These are phyloP conservation scores for Stachybotrys chlorohalonatus DNA, from an alignment of 2,329 filamentous ascomycete genomes.

Conservation along the genomic window DNA sequence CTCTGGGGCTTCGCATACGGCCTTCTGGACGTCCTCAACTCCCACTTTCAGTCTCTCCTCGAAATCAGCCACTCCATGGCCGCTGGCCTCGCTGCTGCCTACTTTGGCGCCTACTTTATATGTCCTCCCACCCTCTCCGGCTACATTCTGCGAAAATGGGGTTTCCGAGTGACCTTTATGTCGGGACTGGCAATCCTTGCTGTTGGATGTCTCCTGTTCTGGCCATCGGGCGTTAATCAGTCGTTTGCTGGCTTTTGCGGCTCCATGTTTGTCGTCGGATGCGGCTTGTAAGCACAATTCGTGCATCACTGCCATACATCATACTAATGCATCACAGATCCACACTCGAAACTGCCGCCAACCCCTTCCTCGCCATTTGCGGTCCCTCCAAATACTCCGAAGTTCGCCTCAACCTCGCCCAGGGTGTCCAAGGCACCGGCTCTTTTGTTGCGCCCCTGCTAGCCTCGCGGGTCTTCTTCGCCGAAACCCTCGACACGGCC, in stretches of 20 bases:
- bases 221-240: constrained; percentile 45
- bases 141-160: constrained; percentile 44
- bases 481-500: constrained; percentile 36
- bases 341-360: constrained; percentile 45
- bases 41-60: constrained; percentile 26
- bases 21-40: constrained; percentile 23
- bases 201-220: constrained; percentile 47
- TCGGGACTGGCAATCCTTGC: constrained; percentile 46
- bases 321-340: not conserved
- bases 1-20: constrained; percentile 22
- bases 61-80: constrained; percentile 23
- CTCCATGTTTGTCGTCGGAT: constrained; percentile 38
- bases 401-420: constrained; percentile 48
- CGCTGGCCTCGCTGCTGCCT: constrained; percentile 28
- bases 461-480: constrained; percentile 53
- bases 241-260: constrained; percentile 53
- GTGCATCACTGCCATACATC: not conserved
- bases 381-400: constrained; percentile 51
- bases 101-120: constrained; percentile 32
- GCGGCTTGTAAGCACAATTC: constrained; percentile 26
- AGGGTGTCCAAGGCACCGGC: constrained; percentile 50
- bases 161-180: constrained; percentile 54
- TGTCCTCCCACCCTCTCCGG: constrained; percentile 30
- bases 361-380: constrained; percentile 26
- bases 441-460: constrained; percentile 50